Percentiles rank a stretch among this genome's conserved stretches.
Conservation (phyloP, 2,329 filamentous ascomycete genomes). For the Fusarium zealandicum region DNA sequence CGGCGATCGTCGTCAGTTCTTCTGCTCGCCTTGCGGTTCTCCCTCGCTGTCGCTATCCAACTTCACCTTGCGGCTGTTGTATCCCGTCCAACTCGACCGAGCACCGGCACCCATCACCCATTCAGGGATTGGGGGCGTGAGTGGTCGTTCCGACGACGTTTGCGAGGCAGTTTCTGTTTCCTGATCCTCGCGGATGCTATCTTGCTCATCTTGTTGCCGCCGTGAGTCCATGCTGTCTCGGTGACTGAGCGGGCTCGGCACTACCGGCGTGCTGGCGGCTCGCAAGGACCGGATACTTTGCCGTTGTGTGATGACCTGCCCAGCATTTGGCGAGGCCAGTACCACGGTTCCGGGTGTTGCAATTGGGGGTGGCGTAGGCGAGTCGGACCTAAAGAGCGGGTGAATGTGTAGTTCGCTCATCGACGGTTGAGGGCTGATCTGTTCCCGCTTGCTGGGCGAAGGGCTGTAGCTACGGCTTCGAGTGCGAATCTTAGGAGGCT, state of each 20-base stretch:
- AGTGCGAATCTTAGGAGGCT: slow-evolving; percentile 54
- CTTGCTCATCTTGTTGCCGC: slow-evolving; percentile 30
- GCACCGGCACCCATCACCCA: slow-evolving; percentile 65
- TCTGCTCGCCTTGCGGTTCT: slow-evolving; percentile 7
- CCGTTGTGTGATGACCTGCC: slow-evolving; percentile 66
- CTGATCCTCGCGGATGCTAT: slow-evolving; percentile 37
- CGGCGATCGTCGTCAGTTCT: slow-evolving; percentile 10
- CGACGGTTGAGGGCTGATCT: slow-evolving; percentile 35
- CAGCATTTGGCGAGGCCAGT: slow-evolving; percentile 72
- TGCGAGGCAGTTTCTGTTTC: slow-evolving; percentile 34
- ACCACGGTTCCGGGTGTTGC: slow-evolving; percentile 75
- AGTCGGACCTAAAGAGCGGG: slow-evolving; percentile 78
- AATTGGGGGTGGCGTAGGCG: slow-evolving; percentile 69
- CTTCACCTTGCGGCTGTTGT: slow-evolving; percentile 49
- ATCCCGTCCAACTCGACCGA: slow-evolving; percentile 57
- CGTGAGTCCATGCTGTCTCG: slow-evolving; percentile 56
- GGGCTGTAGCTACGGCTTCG: slow-evolving; percentile 63
- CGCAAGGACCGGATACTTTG: slow-evolving; percentile 61
- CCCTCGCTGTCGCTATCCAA: slow-evolving; percentile 19
- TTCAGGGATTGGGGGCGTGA: slow-evolving; percentile 68
- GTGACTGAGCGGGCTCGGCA: slow-evolving; percentile 56
- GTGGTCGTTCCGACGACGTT: slow-evolving; percentile 50
- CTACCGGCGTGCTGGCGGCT: slow-evolving; percentile 60
- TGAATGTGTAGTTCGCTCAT: slow-evolving; percentile 74
- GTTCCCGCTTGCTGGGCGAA: slow-evolving; percentile 44